Base-by-base conservation (phyloP, 2,329 filamentous ascomycete species). In the Trichoderma sp. region DNA sequence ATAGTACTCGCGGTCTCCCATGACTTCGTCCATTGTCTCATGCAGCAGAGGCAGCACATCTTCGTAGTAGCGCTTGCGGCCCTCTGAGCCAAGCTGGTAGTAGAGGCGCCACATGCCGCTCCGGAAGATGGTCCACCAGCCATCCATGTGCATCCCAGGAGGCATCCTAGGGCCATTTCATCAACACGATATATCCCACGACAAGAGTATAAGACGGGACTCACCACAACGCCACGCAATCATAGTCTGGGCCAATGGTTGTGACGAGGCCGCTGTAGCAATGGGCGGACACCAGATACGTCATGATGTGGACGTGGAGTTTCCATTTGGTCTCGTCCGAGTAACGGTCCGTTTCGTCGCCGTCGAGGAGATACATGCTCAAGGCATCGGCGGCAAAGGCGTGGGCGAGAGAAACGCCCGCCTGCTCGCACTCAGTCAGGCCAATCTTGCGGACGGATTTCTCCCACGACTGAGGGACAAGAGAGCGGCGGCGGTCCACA, bases 171-270 rank as follows among this genome's bases (percentile, higher is more conserved):
- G 3, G 21, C 21, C 14, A 18, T 8, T 43, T n/a, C 16, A 43
- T 18, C 39, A 43, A n/a, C 39, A 43, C 18, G 7, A 10, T n/a
- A 43, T 18, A 10, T 8, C 14, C 7, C 14, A n/a, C 5, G 10
- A 8, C 3, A 8, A n/a, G 18, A 10, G 39, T 43, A 43, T n/a
- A n/a, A 43, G 5, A 43, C 26, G 3, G 39, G 83, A 83, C 87
- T 77, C 83, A 93, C 92, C 92, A 96, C 64, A 96, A 83, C 68
- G 91, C 91, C 66, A 96, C 89, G 72, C 88, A 90, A 73, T 93
- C 92, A 76, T 91, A 93, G 76, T 94, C 87, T 6, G 89, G 86
- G 21, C 92, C 93, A 71, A 92, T 88, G 67, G 90, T 89, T 56
- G 91, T 90, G 66, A 92, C 92, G 69, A 93, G 79, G 68, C 92